Base-by-base conservation (phyloP, 2,329 filamentous ascomycete genomes). In the Kalmusia sp. region DNA sequence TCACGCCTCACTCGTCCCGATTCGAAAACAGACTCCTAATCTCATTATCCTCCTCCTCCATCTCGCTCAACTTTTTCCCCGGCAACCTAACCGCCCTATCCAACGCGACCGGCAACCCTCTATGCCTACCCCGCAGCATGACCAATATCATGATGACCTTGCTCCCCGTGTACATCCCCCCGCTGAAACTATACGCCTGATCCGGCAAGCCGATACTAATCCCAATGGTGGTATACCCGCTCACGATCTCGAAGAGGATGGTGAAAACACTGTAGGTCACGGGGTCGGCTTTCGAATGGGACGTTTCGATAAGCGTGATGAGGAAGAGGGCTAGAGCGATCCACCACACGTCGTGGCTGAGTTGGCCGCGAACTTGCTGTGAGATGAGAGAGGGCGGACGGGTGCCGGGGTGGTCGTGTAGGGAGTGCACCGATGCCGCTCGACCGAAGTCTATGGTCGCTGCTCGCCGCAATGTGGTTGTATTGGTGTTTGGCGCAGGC, bases 291-390 rank as follows among this genome's bases (percentile, higher is more conserved):
- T 57, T 61, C n/a, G 62, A 64, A 34, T 64, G 60, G 17, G 57
- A 58, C 25, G 60, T 63, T 37, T 64, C 62, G 45, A 64, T 64
- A 30, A 64, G 47, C 4, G 62, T 61, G 45, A 64, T 64, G 35
- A 64, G 51, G 44, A 64, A 64, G 3, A 64, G 57, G 5, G 60
- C 62, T 5, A 64, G 48, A 4, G 60, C 58, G 19, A 64, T 62
- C 58, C 58, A 64, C 62, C 62, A 64, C 25, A 64, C 60, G 40
- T 64, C 62, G 53, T 63, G 58, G 6, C 55, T 59, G 22, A 64
- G 58, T 39, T 64, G 62, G 49, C 62, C 60, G 6, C 62, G 60
- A 14, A 64, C 51, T 49, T 64, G 62, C 28, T 64, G 62, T 7
- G 52, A 63, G 25, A 63, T 48, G 39, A 64, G 62, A 34, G 55